phyloP scores from a whole-genome alignment of 495 filamentous ascomycete species.

The Bryoglossum gracile region DNA sequence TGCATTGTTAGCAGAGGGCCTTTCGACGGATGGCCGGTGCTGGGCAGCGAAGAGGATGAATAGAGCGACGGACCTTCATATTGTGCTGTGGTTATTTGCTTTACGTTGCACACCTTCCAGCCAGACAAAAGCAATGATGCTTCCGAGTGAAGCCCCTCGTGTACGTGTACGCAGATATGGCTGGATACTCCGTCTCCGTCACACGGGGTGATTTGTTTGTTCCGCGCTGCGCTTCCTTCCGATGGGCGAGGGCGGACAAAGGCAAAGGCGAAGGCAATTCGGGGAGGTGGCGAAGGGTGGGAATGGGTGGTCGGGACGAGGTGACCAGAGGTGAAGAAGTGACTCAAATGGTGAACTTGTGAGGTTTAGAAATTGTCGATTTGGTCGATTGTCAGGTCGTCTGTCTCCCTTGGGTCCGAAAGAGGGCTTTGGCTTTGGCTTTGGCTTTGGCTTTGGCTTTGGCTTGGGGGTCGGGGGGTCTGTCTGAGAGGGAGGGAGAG shows the following conservation, averaged over 20 bases:
- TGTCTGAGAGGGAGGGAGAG: too few species aligned
- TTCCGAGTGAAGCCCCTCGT: not conserved
- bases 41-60: not conserved
- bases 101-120: slow-evolving; percentile 11
- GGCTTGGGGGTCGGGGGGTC: too few species aligned
- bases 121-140: not conserved
- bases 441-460: too few species aligned
- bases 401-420: too few species aligned
- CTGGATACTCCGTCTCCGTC: not conserved
- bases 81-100: slow-evolving; percentile 12
- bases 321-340: too few species aligned
- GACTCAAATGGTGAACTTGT: too few species aligned
- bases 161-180: slow-evolving; percentile 4
- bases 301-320: too few species aligned
- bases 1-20: slow-evolving; percentile 14
- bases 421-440: too few species aligned
- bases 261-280: not conserved
- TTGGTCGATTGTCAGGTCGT: too few species aligned
- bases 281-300: too few species aligned
- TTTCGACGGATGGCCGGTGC: not conserved
- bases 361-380: too few species aligned
- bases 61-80: slow-evolving; percentile 24
- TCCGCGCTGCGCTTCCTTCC: not conserved
- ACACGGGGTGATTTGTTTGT: slow-evolving; percentile 5
- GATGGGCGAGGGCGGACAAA: too few species aligned